Evolutionary conservation across 2,329 filamentous ascomycete species (phyloP), one percentile per base, ranked within the genome.

Genomic region (Ascochyta fabae): DNA sequence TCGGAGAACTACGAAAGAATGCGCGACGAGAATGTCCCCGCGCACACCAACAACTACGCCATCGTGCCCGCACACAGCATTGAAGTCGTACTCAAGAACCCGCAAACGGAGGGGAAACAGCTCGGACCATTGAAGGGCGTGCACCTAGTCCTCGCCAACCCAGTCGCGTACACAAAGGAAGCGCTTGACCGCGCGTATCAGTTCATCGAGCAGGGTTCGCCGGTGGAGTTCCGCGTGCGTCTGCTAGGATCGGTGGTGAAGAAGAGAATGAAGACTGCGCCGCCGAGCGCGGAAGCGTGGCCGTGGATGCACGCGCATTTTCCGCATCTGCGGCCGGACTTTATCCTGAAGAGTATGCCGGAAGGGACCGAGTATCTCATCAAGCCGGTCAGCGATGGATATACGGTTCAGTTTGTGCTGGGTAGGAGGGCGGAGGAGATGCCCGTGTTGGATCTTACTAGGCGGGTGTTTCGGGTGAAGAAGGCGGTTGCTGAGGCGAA

Each of bases 261-360:
- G 15, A 63, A 64, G 47, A 39, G 50, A 16, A 40, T 48, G 16
- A 58, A 42, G 19, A 24, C 48, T n/a, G 10, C n/a, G 38, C 36
- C 39, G 2, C 46, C 35, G 1, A 46, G 53, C 6, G 13, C 19
- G 1, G 45, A 53, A 12, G 26, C 24, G 1, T 68, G 64, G 62
- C 60, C 53, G 10, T 72, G 67, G 63, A 46, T 67, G 38, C 64
- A 68, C 27, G 19, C 54, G 9, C 62, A 67, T 39, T 73, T 68
- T 27, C 69, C 71, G 2, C 70, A 73, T 36, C 26, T 73, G 26
- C 62, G 68, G 22, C 69, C 70, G 1, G 70, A 74, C 47, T 66
- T 72, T 24, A 69, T 74, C 8, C 26, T 67, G 27, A 69, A 66
- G 42, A 54, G 48, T 19, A 73, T 74, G 71, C 71, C 70, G 0